Conservation (phyloP, 2,329 filamentous ascomycete genomes). For the Eutypa lata region DNA sequence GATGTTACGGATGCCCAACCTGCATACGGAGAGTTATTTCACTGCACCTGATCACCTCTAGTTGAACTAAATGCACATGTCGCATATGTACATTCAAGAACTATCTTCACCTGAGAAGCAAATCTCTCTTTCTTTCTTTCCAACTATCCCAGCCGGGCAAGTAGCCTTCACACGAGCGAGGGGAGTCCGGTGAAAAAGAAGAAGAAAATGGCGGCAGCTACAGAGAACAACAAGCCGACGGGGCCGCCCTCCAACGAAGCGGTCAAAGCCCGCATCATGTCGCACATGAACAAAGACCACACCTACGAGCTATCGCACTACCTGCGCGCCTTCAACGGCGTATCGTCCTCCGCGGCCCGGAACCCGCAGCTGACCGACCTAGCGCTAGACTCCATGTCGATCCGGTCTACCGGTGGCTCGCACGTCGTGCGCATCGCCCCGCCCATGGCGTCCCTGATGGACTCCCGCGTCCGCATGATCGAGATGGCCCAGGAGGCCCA, state of each 20-base stretch:
- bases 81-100: too few relatives aligned
- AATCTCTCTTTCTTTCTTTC: too few relatives aligned
- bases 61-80: too few relatives aligned
- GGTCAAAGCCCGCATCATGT: constrained; percentile 61
- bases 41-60: too few relatives aligned
- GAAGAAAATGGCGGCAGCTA: too few relatives aligned
- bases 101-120: too few relatives aligned
- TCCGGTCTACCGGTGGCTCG: constrained; percentile 48
- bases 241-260: constrained; percentile 35
- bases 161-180: too few relatives aligned
- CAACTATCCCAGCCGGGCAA: too few relatives aligned
- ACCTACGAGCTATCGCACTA: constrained; percentile 70
- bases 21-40: too few relatives aligned
- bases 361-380: constrained; percentile 64
- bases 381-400: constrained; percentile 57
- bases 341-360: constrained; percentile 54
- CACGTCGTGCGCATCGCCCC: constrained; percentile 64
- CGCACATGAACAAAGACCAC: constrained; percentile 88
- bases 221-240: not conserved
- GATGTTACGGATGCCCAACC: too few relatives aligned
- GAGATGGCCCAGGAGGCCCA: constrained; percentile 63
- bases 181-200: too few relatives aligned
- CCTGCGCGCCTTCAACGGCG: constrained; percentile 66
- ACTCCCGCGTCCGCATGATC: constrained; percentile 68
- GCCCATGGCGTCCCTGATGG: constrained; percentile 63